A percentile compares a stretch with the other conserved stretches of the same genome.
These are phyloP conservation scores for Penicillium sp. DNA, from an alignment of 2,329 filamentous ascomycete species.

Conservation along the genomic window DNA sequence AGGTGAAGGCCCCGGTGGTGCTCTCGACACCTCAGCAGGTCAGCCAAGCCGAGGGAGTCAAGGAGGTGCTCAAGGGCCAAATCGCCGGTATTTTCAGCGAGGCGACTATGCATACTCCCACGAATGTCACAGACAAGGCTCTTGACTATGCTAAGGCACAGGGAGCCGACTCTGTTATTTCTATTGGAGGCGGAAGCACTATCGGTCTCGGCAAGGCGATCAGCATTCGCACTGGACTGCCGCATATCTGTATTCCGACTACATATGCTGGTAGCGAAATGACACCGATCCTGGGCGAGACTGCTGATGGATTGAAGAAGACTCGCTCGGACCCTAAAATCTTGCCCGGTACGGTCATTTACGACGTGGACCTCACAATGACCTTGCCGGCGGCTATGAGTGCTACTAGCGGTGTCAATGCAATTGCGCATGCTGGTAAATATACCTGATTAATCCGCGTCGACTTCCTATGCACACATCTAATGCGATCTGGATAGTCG, in stretches of 20 bases:
- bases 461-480: not conserved
- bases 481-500: conserved; percentile 43
- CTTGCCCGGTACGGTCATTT: conserved; percentile 61
- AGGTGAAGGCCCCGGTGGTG: conserved; percentile 53
- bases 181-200: conserved; percentile 63
- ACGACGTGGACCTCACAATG: conserved; percentile 64
- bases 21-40: conserved; percentile 58
- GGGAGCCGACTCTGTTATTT: conserved; percentile 57
- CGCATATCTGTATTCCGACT: conserved; percentile 62
- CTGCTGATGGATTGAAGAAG: conserved; percentile 57
- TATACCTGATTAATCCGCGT: not conserved
- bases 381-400: conserved; percentile 55
- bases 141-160: conserved; percentile 48
- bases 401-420: conserved; percentile 63
- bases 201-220: conserved; percentile 63
- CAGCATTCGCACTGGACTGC: conserved; percentile 53
- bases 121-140: conserved; percentile 57
- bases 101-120: conserved; percentile 65
- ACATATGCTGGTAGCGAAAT: conserved; percentile 64
- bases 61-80: conserved; percentile 46
- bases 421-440: conserved; percentile 62
- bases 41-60: conserved; percentile 48
- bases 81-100: conserved; percentile 55
- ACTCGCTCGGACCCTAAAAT: conserved; percentile 60
- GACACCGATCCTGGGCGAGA: conserved; percentile 65